Conservation (phyloP, 331 rosid species). For the Quercus phellos region DNA sequence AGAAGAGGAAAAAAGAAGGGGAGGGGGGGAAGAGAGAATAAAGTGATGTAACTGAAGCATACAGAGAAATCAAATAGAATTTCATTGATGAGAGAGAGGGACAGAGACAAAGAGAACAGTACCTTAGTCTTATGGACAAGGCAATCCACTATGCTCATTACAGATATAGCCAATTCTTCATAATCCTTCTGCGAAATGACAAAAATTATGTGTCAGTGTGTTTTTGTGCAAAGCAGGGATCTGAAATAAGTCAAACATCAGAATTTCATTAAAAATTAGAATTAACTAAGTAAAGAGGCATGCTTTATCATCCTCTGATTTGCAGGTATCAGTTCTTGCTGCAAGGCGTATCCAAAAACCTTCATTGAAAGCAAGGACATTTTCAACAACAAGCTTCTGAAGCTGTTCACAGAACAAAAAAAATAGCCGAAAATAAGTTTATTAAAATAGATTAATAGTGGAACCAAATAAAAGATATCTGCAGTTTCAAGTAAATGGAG, state of each 20-base stretch:
- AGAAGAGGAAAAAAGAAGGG: neutral
- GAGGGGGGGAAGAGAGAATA: neutral
- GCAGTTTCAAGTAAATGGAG: neutral
- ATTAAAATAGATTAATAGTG: neutral
- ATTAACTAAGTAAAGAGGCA: conserved; percentile 30
- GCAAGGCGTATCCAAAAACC: conserved; percentile 89
- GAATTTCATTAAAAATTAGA: conserved; percentile 11
- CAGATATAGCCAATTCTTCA: conserved; percentile 75
- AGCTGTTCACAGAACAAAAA: conserved; percentile 52
- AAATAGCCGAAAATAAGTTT: neutral
- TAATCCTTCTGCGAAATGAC: conserved; percentile 71
- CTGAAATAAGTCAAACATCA: conserved; percentile 6
- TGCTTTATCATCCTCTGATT: conserved; percentile 94
- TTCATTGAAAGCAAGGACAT: conserved; percentile 77
- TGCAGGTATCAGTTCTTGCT: conserved; percentile 84
- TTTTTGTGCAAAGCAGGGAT: conserved; percentile 5
- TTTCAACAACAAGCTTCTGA: conserved; percentile 77
- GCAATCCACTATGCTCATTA: conserved; percentile 72
- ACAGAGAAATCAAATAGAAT: neutral
- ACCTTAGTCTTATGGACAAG: conserved; percentile 85
- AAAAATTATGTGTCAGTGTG: conserved; percentile 10
- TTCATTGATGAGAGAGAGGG: conserved; percentile 1
- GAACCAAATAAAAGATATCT: conserved; percentile 4
- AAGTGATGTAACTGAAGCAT: conserved; percentile 8
- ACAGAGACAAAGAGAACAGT: conserved; percentile 22